Evolutionary conservation across 768 basidiomycete genomes (phyloP), one percentile per base, ranked within the genome.

Genomic region (Peribolospora kevripleyi): DNA sequence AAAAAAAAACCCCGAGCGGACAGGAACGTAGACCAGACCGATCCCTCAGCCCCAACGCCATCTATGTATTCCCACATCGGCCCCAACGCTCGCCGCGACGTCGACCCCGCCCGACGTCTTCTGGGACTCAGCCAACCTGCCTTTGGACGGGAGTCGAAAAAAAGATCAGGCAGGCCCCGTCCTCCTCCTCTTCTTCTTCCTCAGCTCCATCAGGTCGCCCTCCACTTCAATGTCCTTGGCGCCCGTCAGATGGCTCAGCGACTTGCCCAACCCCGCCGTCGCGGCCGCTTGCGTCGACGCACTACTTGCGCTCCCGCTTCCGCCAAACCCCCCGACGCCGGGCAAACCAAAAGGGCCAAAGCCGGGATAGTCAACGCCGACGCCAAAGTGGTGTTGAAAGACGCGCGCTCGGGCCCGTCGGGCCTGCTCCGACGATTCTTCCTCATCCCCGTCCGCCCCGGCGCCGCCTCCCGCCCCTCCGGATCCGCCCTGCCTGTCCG

Each of bases 151-250:
- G 25, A 25, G 1, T 25, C 25, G 25, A 25, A 25, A 25, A 25
- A 25, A 25, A 25, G 1, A 25, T 25, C 25, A 25, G 25, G 25
- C 25, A 25, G 25, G 25, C 25, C 25, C 25, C 25, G 25, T 25
- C 11, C 59, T 55, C 48, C 65, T 51, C 46, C 58, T 58, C 51
- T 62, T 53, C 53, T 61, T 64, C 54, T 61, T 58, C 54, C 63
- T 50, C 42, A 63, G 56, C 55, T 63, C 61, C 5, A 58, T 63
- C 57, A 65, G 42, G 49, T 65, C 65, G 3, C 61, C 60, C 9
- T 64, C 62, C 43, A 65, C 52, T 58, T 65, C 65, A 48, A 61
- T 60, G 5, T 61, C 63, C 42, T 58, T 52, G 48, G 64, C 40
- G 49, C 57, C 59, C 3, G 56, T 59, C 43, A 65, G 47, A 8